Evolutionary conservation across 495 filamentous ascomycete species (phyloP).

Genomic region (Penicilliopsis zonata): DNA sequence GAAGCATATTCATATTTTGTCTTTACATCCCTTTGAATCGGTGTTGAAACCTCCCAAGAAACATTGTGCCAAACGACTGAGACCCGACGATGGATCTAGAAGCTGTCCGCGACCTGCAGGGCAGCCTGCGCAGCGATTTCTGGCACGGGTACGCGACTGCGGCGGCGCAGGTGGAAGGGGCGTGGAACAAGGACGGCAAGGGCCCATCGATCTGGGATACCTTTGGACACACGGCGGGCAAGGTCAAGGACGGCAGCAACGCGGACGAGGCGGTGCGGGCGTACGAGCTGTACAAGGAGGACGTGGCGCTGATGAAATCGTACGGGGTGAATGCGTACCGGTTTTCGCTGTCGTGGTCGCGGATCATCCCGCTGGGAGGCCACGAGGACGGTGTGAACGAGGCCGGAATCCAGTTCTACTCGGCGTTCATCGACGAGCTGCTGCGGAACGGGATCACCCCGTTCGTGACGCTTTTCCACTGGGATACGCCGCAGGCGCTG

Average conservation of each 20-base stretch:
- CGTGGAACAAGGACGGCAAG: constrained; percentile 50
- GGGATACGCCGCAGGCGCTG: constrained; percentile 33
- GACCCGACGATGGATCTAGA: constrained; percentile 16
- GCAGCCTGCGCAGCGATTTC: constrained; percentile 18
- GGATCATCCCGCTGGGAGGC: constrained; percentile 46
- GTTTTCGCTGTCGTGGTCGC: constrained; percentile 62
- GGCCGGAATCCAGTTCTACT: constrained; percentile 32
- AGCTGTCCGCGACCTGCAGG: constrained; percentile 19
- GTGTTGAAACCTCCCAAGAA: too few relatives aligned
- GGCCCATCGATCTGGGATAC: constrained; percentile 63
- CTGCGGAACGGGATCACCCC: constrained; percentile 31
- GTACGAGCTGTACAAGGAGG: constrained; percentile 56
- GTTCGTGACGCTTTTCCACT: constrained; percentile 38
- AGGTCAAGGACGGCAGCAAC: constrained; percentile 54
- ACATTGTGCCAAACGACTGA: too few relatives aligned
- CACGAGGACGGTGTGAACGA: constrained; percentile 24
- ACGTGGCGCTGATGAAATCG: constrained; percentile 58
- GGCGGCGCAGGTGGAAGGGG: constrained; percentile 56
- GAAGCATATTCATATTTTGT: too few relatives aligned
- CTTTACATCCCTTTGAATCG: too few relatives aligned
- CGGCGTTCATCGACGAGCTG: constrained; percentile 30
- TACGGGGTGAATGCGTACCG: constrained; percentile 53
- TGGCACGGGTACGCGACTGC: constrained; percentile 26
- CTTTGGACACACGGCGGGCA: constrained; percentile 55
- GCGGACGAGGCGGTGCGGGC: constrained; percentile 57